Evolutionary conservation across 208 protist species (phyloP).

Genomic region (Leishmania aethiopica): DNA sequence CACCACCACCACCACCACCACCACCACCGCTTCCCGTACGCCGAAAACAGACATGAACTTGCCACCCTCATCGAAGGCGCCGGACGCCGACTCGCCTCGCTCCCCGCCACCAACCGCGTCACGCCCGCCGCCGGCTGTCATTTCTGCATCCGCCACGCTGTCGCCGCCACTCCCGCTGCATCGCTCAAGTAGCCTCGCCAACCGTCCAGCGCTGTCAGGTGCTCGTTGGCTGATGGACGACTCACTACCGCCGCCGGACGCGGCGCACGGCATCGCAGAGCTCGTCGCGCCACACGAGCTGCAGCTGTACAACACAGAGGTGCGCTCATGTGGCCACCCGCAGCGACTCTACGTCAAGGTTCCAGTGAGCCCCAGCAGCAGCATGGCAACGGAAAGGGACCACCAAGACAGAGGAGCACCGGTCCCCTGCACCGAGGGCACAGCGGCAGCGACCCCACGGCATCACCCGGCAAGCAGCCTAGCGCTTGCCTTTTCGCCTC

Average conservation of each 20-base stretch:
- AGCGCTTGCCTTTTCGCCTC: background rate
- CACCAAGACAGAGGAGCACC: background rate
- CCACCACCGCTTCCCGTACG: background rate
- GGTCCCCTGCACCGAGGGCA: background rate
- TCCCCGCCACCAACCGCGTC: conserved; percentile 6
- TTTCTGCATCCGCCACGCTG: background rate
- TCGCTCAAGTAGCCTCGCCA: conserved; percentile 5
- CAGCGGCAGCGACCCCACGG: background rate
- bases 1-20: no score
- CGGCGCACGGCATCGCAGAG: background rate
- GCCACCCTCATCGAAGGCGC: background rate
- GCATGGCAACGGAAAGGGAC: no score
- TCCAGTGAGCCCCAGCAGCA: background rate
- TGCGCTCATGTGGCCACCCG: conserved; percentile 26
- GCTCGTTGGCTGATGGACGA: background rate
- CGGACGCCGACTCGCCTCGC: conserved; percentile 6
- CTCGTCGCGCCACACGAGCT: background rate
- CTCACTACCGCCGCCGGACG: background rate
- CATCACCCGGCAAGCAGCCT: background rate
- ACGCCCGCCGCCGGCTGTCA: background rate
- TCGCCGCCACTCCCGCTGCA: conserved; percentile 8
- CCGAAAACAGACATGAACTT: background rate
- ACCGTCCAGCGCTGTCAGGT: background rate
- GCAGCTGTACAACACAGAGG: conserved; percentile 20
- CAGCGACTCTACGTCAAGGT: conserved; percentile 15